These are phyloP conservation scores for Mycena rosella DNA, from an alignment of 768 basidiomycete genomes.

Conservation along the genomic window DNA sequence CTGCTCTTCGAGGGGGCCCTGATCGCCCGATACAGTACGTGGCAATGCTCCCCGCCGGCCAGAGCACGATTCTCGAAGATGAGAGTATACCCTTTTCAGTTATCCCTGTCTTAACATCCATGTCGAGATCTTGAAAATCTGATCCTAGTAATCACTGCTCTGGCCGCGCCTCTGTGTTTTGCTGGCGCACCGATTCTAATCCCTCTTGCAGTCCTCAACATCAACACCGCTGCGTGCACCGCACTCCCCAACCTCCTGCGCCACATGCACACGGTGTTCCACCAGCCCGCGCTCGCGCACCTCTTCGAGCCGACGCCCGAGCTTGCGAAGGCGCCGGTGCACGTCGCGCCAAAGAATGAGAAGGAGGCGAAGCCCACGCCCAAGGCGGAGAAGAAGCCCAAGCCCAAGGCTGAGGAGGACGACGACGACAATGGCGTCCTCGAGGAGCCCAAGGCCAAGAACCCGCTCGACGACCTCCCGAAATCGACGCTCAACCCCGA, in stretches of 20 bases:
- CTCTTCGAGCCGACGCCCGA: constrained; percentile 73
- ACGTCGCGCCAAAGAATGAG: constrained; percentile 82
- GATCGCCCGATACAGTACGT: constrained; percentile 93
- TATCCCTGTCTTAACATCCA: constrained; percentile 78
- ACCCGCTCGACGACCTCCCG: constrained; percentile 93
- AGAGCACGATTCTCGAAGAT: constrained; percentile 47
- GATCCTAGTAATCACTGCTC: constrained; percentile 43
- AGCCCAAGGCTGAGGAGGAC: constrained; percentile 65
- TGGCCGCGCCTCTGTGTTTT: constrained; percentile 18
- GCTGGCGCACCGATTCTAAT: constrained; percentile 26
- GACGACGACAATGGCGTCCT: constrained; percentile 85
- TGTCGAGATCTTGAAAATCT: constrained; percentile 66
- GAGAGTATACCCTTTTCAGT: constrained; percentile 67
- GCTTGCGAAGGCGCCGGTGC: constrained; percentile 78
- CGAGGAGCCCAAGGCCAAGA: constrained; percentile 91
- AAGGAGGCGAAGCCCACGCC: constrained; percentile 64
- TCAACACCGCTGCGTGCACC: constrained; percentile 76
- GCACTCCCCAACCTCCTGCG: constrained; percentile 85
- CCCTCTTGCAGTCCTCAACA: constrained; percentile 68
- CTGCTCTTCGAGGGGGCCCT: constrained; percentile 81
- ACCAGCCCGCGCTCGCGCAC: constrained; percentile 82
- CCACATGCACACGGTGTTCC: constrained; percentile 87
- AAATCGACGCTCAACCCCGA: constrained; percentile 91
- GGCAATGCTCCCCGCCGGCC: constrained; percentile 34
- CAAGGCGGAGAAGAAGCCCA: constrained; percentile 74